phyloP scores from a whole-genome alignment of 371 early-diverging fungal species.

The Syncephalis fuscata region DNA sequence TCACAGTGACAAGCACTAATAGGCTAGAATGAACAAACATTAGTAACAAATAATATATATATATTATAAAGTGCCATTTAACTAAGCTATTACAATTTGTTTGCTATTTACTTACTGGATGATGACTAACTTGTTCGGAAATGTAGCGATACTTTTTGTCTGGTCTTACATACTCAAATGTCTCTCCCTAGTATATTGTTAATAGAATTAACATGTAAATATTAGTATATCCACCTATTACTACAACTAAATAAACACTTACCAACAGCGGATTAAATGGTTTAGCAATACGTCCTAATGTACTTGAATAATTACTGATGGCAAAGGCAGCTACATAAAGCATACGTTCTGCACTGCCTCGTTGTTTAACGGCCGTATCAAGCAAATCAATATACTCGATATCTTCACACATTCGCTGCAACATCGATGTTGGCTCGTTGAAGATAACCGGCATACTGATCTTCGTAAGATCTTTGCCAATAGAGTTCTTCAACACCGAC shows the following conservation, averaged over 20 bases:
- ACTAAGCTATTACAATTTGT: not conserved
- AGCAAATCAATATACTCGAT: conserved; percentile 65
- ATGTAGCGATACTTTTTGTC: conserved; percentile 60
- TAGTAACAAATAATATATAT: not conserved
- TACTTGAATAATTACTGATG: conserved; percentile 63
- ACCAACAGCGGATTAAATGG: conserved; percentile 76
- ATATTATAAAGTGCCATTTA: not conserved
- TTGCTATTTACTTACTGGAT: conserved; percentile 34
- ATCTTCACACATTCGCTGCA: conserved; percentile 71
- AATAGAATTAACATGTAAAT: no score
- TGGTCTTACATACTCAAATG: conserved; percentile 64
- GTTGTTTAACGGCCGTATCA: conserved; percentile 39
- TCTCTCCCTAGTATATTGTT: conserved; percentile 53
- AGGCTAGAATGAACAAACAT: conserved; percentile 22
- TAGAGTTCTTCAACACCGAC: conserved; percentile 59
- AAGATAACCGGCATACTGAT: conserved; percentile 72
- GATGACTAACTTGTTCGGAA: conserved; percentile 74
- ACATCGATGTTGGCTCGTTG: conserved; percentile 70
- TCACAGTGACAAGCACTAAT: conserved; percentile 73
- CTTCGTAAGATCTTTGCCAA: conserved; percentile 69
- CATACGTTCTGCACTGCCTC: conserved; percentile 40
- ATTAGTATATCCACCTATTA: not conserved
- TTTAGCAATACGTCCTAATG: conserved; percentile 55
- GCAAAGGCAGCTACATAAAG: conserved; percentile 69
- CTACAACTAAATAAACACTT: conserved; percentile 1